These are phyloP conservation scores for Leccinum subgranulosum DNA, from an alignment of 768 basidiomycete species.

Conservation along the genomic window DNA sequence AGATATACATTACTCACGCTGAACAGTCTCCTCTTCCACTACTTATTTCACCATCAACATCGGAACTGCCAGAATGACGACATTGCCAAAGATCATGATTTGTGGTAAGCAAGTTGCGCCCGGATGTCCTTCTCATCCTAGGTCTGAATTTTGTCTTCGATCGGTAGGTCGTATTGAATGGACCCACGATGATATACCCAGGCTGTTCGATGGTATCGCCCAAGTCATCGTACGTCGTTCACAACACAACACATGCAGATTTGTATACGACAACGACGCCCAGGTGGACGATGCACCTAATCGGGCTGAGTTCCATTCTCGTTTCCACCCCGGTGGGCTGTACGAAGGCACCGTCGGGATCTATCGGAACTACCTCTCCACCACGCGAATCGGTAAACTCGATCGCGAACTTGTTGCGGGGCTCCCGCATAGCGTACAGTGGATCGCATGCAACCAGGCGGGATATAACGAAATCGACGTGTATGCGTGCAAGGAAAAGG, in stretches of 20 bases:
- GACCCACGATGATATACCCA: constrained; percentile 68
- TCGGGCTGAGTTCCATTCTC: constrained; percentile 44
- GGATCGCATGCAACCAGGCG: constrained; percentile 87
- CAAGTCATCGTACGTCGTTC: constrained; percentile 65
- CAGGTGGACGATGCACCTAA: constrained; percentile 40
- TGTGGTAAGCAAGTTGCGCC: constrained; percentile 19
- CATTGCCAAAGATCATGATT: constrained; percentile 27
- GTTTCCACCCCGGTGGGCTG: constrained; percentile 42
- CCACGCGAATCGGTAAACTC: constrained; percentile 44
- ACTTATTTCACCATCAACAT: not conserved
- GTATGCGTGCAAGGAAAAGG: constrained; percentile 63
- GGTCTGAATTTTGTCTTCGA: not conserved
- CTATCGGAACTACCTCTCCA: constrained; percentile 45
- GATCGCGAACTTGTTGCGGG: constrained; percentile 53
- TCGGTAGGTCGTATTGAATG: constrained; percentile 61
- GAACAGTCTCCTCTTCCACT: too few species aligned
- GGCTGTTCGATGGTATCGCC: constrained; percentile 61
- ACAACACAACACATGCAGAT: not conserved
- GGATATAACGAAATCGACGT: constrained; percentile 87
- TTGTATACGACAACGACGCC: not conserved
- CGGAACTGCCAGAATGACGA: constrained; percentile 1
- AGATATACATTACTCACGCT: too few species aligned
- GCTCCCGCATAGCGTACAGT: constrained; percentile 63
- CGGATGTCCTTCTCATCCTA: not conserved
- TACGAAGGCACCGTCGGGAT: constrained; percentile 49